Percentiles rank a stretch among this genome's conserved stretches.
Conservation (phyloP, 1,284 basidiomycete genomes). For the Boletus sp. region DNA sequence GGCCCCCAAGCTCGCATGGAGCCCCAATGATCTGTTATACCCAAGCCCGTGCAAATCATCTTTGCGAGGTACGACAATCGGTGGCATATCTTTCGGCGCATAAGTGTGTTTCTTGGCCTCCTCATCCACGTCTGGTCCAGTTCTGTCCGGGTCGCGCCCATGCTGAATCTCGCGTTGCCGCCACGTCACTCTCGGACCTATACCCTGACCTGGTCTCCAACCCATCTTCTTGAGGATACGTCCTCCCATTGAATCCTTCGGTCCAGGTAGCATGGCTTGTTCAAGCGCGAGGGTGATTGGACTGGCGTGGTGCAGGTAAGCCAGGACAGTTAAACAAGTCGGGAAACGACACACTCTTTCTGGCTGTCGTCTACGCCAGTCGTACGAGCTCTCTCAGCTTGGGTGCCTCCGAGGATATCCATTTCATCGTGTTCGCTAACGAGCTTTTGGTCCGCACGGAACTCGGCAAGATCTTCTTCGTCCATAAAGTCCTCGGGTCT, state of each 20-base stretch:
- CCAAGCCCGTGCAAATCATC: constrained; percentile 81
- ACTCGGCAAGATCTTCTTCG: constrained; percentile 90
- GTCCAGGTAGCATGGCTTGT: constrained; percentile 56
- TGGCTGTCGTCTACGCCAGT: constrained; percentile 41
- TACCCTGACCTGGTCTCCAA: constrained; percentile 90
- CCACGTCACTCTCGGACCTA: constrained; percentile 87
- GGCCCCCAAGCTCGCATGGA: constrained; percentile 57
- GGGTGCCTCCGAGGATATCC: constrained; percentile 61
- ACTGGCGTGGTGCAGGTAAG: constrained; percentile 37
- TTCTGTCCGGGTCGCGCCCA: constrained; percentile 43
- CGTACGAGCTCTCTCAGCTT: constrained; percentile 43
- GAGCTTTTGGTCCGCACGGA: constrained; percentile 69
- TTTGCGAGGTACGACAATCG: constrained; percentile 65
- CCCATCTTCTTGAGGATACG: constrained; percentile 92
- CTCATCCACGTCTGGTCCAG: constrained; percentile 57
- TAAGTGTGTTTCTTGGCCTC: constrained; percentile 86
- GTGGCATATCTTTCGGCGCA: constrained; percentile 76
- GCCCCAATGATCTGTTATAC: constrained; percentile 62
- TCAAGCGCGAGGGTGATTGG: constrained; percentile 61
- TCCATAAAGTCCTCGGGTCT: constrained; percentile 97
- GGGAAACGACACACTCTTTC: constrained; percentile 54
- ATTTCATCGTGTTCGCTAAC: constrained; percentile 76
- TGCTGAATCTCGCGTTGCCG: constrained; percentile 74
- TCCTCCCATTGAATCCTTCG: constrained; percentile 74
- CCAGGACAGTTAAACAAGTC: neutral